phyloP scores from a whole-genome alignment of 2,329 filamentous ascomycete genomes.

The Microsporum ferrugineum region DNA sequence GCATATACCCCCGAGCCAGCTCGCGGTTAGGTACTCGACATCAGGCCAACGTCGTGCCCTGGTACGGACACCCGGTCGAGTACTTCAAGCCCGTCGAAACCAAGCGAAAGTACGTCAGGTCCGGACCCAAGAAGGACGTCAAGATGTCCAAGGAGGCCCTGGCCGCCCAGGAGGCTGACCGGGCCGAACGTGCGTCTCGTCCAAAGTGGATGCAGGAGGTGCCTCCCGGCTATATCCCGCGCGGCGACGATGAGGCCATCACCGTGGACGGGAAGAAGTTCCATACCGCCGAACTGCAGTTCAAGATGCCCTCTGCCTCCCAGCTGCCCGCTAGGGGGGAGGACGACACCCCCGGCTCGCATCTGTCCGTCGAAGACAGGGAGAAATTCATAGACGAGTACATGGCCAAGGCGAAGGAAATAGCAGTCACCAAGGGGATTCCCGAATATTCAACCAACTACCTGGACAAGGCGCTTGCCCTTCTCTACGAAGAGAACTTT shows the following conservation, averaged over 20 bases:
- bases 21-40: conserved; percentile 84
- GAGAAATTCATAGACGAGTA: conserved; percentile 61
- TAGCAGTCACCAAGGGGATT: conserved; percentile 58
- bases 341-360: conserved; percentile 29
- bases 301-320: conserved; percentile 56
- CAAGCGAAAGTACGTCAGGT: conserved; percentile 62
- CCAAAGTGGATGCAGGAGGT: conserved; percentile 93
- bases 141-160: conserved; percentile 70
- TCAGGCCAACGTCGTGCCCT: conserved; percentile 73
- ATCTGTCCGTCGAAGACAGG: conserved; percentile 29
- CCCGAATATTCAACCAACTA: conserved; percentile 72
- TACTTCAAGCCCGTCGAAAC: conserved; percentile 79
- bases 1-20: conserved; percentile 90
- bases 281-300: conserved; percentile 64
- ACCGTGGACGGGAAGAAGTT: conserved; percentile 55
- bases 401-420: conserved; percentile 55
- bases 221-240: conserved; percentile 69
- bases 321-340: conserved; percentile 38
- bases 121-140: conserved; percentile 58
- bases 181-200: conserved; percentile 62
- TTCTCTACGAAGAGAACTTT: conserved; percentile 62
- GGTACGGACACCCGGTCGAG: conserved; percentile 79
- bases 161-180: conserved; percentile 71
- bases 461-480: conserved; percentile 66
- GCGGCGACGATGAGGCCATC: conserved; percentile 64